Evolutionary conservation across 768 basidiomycete genomes (phyloP).

Genomic region (Leucogyrophana mollusca): DNA sequence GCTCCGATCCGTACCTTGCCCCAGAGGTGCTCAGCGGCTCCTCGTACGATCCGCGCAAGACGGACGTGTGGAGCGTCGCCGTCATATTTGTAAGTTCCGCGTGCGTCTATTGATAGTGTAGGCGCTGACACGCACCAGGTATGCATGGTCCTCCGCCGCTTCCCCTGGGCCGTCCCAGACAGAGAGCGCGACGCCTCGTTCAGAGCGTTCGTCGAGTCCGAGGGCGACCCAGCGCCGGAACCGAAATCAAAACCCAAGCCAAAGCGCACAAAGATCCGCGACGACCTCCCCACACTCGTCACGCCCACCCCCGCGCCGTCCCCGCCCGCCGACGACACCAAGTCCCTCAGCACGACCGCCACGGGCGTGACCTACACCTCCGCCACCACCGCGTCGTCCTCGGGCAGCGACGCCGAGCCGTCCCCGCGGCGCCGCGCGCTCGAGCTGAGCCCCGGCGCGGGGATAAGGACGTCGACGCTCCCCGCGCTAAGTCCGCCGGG

Average conservation of each 20-base stretch:
- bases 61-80: constrained; percentile 97
- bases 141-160: constrained; percentile 95
- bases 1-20: constrained; percentile 97
- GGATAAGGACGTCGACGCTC: constrained; percentile 32
- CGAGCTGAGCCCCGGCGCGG: constrained; percentile 18
- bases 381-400: constrained; percentile 9
- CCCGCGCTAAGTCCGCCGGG: constrained; percentile 21
- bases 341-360: constrained; percentile 11
- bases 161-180: constrained; percentile 99
- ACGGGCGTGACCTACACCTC: constrained; percentile 10
- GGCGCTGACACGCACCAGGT: constrained; percentile 17
- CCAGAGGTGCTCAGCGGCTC: constrained; percentile 87
- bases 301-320: constrained; percentile 9
- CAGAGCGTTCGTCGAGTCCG: constrained; percentile 87
- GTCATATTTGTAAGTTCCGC: constrained; percentile 82
- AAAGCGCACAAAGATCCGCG: constrained; percentile 6
- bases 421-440: constrained; percentile 15
- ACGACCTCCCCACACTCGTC: neutral
- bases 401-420: constrained; percentile 15
- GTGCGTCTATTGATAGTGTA: neutral
- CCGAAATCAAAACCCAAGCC: constrained; percentile 14
- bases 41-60: constrained; percentile 92
- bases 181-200: constrained; percentile 90
- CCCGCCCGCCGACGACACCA: constrained; percentile 18
- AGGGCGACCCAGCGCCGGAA: constrained; percentile 67